Base-by-base conservation (phyloP, 805 yeast genomes). In the Wickerhamia fluorescens region DNA sequence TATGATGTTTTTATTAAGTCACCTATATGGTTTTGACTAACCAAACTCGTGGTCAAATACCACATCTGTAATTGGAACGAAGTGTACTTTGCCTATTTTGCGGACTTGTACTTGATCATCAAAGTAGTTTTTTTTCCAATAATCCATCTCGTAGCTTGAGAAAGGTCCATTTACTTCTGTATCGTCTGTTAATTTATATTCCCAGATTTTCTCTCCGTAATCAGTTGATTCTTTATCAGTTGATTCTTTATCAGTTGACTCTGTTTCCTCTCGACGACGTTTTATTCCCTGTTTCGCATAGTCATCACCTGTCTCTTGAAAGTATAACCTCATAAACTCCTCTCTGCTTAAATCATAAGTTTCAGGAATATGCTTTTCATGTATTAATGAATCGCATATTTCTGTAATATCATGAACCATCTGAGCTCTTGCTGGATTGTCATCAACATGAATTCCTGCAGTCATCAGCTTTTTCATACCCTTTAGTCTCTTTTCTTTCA, bases 331-430 rank as follows among this genome's bases (percentile, higher is more conserved):
- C 47, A 63, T 58, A 21, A 79, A 48, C 45, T 74, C 75, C 40
- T 80, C 88, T 35, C 71, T 53, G 5, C 67, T 64, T 45, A 63
- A 24, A 5, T 77, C 80, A 44, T 78, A 78, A 2, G 69, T 51
- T 10, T 68, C 66, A 1, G 38, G 34, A 17, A 66, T 24, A 0
- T 68, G 68, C 16, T 68, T 60, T 4, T 49, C 50, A 18, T 57
- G 58, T 15, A 62, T 42, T 16, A 80, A 45, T 14, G 44, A 35
- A 25, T 73, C 75, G 20, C 75, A 60, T 4, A 51, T 39, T 11
- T 66, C 76, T 2, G 86, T 75, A 3, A 76, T 53, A 4, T 34
- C 24, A 9, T 52, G 45, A 4, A 71, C 49, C 2, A 24, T 21
- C n/a, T n/a, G n/a, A n/a, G n/a, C 6, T 38, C 12, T 22, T 47